A percentile compares a stretch with the other conserved stretches of the same genome.
Conservation (phyloP, 2,329 filamentous ascomycete genomes). For the Waltergamsia citrina region DNA sequence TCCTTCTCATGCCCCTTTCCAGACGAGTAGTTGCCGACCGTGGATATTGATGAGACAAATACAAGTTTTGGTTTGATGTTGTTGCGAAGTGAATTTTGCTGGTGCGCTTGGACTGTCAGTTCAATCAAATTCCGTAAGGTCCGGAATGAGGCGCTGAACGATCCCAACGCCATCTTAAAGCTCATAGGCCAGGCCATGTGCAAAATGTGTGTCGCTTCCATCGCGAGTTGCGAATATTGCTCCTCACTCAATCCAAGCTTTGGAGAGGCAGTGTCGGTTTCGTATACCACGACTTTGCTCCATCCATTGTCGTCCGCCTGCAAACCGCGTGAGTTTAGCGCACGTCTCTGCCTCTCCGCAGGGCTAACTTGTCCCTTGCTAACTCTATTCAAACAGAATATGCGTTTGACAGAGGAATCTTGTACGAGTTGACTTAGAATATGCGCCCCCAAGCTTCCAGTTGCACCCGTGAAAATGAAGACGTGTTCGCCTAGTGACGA, state of each 20-base stretch:
- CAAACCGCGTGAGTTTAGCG: slow-evolving; percentile 6
- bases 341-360: slow-evolving; percentile 1
- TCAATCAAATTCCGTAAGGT: slow-evolving; percentile 10
- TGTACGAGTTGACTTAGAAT: neutral
- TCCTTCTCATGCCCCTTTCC: slow-evolving; percentile 3
- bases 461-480: neutral
- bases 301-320: slow-evolving; percentile 6
- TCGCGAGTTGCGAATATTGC: slow-evolving; percentile 6
- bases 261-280: slow-evolving; percentile 8
- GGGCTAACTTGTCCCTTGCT: neutral
- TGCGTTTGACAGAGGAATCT: neutral
- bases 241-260: slow-evolving; percentile 8
- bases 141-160: slow-evolving; percentile 11
- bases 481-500: neutral
- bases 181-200: slow-evolving; percentile 15
- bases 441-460: slow-evolving; percentile 1
- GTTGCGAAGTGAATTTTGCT: slow-evolving; percentile 12
- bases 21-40: slow-evolving; percentile 9
- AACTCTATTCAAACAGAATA: neutral
- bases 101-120: slow-evolving; percentile 6
- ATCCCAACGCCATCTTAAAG: slow-evolving; percentile 9
- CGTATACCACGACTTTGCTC: slow-evolving; percentile 8
- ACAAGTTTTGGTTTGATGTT: too few relatives aligned
- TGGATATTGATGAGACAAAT: slow-evolving; percentile 20
- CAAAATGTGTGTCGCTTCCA: slow-evolving; percentile 9